Base-by-base conservation (phyloP, 352 stramenopile species). In the Phytophthora tentaculata region DNA sequence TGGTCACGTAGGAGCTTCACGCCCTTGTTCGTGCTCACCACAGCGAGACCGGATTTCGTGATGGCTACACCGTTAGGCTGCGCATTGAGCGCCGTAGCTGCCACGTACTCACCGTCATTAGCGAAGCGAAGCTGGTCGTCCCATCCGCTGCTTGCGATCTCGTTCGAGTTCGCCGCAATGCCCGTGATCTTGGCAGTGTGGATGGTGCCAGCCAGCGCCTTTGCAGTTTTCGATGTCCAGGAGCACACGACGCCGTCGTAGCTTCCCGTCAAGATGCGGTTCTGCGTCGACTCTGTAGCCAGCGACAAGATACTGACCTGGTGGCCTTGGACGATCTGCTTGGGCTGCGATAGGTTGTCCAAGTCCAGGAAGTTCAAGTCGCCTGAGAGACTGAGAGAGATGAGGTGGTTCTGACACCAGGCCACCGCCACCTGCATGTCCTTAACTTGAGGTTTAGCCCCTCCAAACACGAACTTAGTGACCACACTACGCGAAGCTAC, bases 211-310 rank as follows among this genome's bases (percentile, higher is more conserved):
- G 56, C 55, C 26, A 92, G 43, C 0, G 75, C 43, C 54, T 64
- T 83, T 26, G 80, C 80, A 29, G 83, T 66, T 64, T 87, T 87
- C 37, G 80, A 73, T 58, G 91, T 84, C 94, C 94, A 98, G 54
- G 95, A 82, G 61, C 88, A 94, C 32, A 99, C 74, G 22, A 98
- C 90, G 17, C 96, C 95, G 71, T 98, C 96, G 66, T 97, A 98
- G 66, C 96, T 98, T 47, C 91, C 95, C 8, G 96, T 99, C 64
- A 98, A 83, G 22, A 98, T 81, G 17, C 88, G 71, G 17, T 84
- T 77, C 12, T 86, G 83, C 29, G 64, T 64, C 17, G 72, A 67
- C 72, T 97, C 91, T 22, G 95, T 87, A 19, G 89, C 81, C 54
- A 99, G 79, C 17, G 89, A 82, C 39, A 94, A 79, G 65, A 98